Conservation (phyloP, 1,139 yeast species). For the Schwanniomyces etchellsii region DNA sequence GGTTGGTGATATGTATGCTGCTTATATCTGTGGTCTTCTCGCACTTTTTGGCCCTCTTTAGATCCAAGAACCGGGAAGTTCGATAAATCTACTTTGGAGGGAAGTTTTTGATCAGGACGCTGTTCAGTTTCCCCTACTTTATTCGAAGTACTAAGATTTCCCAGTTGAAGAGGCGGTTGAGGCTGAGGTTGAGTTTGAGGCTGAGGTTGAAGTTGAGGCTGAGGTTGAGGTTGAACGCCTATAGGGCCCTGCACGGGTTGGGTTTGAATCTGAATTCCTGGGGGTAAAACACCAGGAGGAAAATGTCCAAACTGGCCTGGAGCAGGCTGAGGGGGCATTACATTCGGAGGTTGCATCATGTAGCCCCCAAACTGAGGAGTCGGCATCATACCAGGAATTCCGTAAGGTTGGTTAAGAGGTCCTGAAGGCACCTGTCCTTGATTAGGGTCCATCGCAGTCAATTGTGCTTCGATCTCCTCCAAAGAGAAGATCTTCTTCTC, state of each 20-base stretch:
- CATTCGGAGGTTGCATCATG: slow-evolving; percentile 38
- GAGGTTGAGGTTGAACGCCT: slow-evolving; percentile 13
- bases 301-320: slow-evolving; percentile 34
- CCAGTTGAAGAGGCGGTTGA: slow-evolving; percentile 2
- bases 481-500: slow-evolving; percentile 54
- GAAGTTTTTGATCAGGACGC: not conserved
- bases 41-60: slow-evolving; percentile 12
- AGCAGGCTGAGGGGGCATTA: slow-evolving; percentile 24
- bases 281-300: slow-evolving; percentile 16
- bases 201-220: slow-evolving; percentile 10
- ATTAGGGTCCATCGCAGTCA: slow-evolving; percentile 42
- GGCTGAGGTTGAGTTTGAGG: slow-evolving; percentile 8
- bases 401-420: slow-evolving; percentile 18
- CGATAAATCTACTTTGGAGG: slow-evolving; percentile 33
- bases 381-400: slow-evolving; percentile 35
- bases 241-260: slow-evolving; percentile 10
- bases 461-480: slow-evolving; percentile 74
- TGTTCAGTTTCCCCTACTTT: not conserved
- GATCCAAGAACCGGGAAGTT: slow-evolving; percentile 50
- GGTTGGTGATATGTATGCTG: slow-evolving; percentile 13
- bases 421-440: slow-evolving; percentile 15
- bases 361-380: slow-evolving; percentile 36
- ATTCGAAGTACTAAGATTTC: not conserved
- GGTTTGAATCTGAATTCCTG: slow-evolving; percentile 18
- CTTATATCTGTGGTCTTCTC: not conserved